Evolutionary conservation across 2,329 filamentous ascomycete species (phyloP).

Genomic region (Paraconiothyrium brasiliense): DNA sequence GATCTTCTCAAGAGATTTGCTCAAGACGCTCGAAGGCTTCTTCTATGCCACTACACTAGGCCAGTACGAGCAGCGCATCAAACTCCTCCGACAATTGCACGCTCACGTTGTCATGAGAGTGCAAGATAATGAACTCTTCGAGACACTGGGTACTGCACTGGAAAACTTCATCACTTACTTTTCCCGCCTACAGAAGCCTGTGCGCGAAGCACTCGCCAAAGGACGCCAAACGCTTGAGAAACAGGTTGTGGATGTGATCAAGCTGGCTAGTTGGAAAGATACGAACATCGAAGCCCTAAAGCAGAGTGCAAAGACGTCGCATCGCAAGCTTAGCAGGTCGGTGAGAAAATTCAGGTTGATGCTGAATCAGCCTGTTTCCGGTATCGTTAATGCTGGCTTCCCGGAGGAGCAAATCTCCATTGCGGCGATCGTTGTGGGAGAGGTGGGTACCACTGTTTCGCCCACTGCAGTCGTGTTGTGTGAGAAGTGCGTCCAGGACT

Average conservation of each 20-base stretch:
- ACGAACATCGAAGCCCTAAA: constrained; percentile 90
- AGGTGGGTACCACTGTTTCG: constrained; percentile 26
- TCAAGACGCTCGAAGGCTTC: constrained; percentile 82
- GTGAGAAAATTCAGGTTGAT: constrained; percentile 88
- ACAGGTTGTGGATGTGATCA: constrained; percentile 89
- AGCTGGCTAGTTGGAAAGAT: constrained; percentile 97
- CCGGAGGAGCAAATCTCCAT: constrained; percentile 34
- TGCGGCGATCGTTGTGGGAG: constrained; percentile 22
- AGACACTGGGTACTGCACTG: constrained; percentile 70
- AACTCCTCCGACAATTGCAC: constrained; percentile 69
- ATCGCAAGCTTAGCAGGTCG: constrained; percentile 89
- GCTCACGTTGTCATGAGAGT: constrained; percentile 72
- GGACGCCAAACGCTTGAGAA: constrained; percentile 84
- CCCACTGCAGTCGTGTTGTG: constrained; percentile 32
- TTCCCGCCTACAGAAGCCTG: constrained; percentile 72
- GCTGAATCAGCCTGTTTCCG: constrained; percentile 77
- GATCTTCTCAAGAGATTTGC: constrained; percentile 71
- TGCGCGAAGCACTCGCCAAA: constrained; percentile 71
- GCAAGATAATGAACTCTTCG: constrained; percentile 60
- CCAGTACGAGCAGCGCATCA: constrained; percentile 78
- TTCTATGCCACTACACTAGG: constrained; percentile 81
- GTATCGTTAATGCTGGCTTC: constrained; percentile 56
- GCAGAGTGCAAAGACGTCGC: constrained; percentile 89
- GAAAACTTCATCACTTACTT: constrained; percentile 82
- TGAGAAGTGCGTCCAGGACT: constrained; percentile 35